phyloP scores from a whole-genome alignment of 1,139 yeast genomes.

The Blastobotrys malaysiensis region DNA sequence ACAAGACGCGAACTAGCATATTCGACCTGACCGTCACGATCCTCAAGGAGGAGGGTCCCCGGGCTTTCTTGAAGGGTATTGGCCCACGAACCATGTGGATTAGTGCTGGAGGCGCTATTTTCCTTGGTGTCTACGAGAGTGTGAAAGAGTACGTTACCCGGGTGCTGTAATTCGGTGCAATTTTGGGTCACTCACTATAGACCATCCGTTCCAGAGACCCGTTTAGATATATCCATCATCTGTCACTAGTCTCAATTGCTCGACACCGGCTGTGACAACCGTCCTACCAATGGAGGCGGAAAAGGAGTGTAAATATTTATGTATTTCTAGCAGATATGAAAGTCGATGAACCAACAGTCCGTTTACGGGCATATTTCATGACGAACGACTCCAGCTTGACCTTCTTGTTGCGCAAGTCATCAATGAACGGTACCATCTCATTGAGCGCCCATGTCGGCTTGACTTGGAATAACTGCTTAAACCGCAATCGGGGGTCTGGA shows the following conservation, averaged over 20 bases:
- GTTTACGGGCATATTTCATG: conserved; percentile 70
- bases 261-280: neutral
- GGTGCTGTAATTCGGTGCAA: neutral
- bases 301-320: neutral
- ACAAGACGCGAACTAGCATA: conserved; percentile 47
- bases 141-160: conserved; percentile 38
- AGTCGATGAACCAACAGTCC: conserved; percentile 46
- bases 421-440: conserved; percentile 68
- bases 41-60: conserved; percentile 57
- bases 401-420: conserved; percentile 45
- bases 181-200: neutral
- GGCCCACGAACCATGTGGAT: conserved; percentile 98
- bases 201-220: neutral
- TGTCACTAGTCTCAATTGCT: neutral
- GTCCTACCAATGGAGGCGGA: neutral
- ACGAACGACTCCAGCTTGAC: conserved; percentile 64
- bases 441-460: conserved; percentile 64
- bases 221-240: neutral
- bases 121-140: conserved; percentile 86
- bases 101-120: conserved; percentile 96
- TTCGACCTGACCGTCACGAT: conserved; percentile 35
- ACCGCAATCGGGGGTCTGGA: conserved; percentile 47
- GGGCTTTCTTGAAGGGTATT: conserved; percentile 71
- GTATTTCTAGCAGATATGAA: conserved; percentile 29
- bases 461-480: conserved; percentile 55